Base-by-base conservation (phyloP, 352 stramenopile genomes). In the Pythium utonaiense region DNA sequence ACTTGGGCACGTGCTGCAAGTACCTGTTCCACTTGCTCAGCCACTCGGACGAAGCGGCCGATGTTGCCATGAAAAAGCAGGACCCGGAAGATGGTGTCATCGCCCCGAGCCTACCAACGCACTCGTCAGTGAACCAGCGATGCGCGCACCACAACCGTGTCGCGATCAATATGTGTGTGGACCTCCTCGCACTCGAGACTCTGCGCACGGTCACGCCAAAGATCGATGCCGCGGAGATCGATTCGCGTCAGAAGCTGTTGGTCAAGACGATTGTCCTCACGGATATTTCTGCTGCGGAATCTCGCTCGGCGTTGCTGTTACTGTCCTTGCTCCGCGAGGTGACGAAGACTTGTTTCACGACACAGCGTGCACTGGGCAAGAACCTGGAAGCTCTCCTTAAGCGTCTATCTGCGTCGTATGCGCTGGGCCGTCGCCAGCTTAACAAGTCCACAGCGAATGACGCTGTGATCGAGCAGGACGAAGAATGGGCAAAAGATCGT, bases 141-240 rank as follows among this genome's bases (percentile, higher is more conserved):
- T 88, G 80, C 36, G 78, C 80, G n/a, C 80, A 91, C 41, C 77
- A 88, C 57, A 91, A 91, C 47, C 77, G 80, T 2, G 79, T 88
- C 28, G 77, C 76, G 0, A 80, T 91, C 53, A 86, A 84, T 41
- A 77, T 91, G 54, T 86, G 73, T 54, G 67, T 91, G 42, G 80
- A 88, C 49, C 68, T 91, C n/a, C 56, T 91, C 14, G 78, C 80
- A 3, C 53, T 91, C n/a, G 78, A 81, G 51, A 67, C 78, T n/a
- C 58, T 89, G 13, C 54, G 57, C 3, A 62, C 53, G 17, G 57
- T 28, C 7, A 54, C 44, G n/a, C 38, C 60, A 1, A 57, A 51
- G 22, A 60, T 72, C 38, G 36, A 70, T 6, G 40, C 53, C 10
- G 67, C 74, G 3, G 57, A 85, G 13, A 61, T 82, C 3, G 72